These are phyloP conservation scores for Furcasterigmium furcatum DNA, from an alignment of 2,329 filamentous ascomycete species.

Conservation along the genomic window DNA sequence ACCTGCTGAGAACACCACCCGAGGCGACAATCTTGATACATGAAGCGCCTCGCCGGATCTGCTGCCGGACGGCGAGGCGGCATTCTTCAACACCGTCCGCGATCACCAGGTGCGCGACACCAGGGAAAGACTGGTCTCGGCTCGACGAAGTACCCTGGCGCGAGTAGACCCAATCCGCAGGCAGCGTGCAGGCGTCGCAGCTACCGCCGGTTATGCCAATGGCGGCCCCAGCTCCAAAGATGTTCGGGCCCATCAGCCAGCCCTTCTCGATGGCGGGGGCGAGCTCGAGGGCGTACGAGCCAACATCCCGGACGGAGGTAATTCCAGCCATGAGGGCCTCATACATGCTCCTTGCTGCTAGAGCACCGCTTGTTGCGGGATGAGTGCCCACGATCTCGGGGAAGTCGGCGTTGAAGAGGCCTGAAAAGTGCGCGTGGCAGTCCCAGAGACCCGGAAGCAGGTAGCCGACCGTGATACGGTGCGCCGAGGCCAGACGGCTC, in stretches of 20 bases:
- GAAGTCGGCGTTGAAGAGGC: conserved; percentile 17
- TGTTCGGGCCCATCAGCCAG: conserved; percentile 41
- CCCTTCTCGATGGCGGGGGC: conserved; percentile 25
- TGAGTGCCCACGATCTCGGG: conserved; percentile 15
- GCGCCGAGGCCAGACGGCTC: background rate
- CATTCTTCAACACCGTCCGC: conserved; percentile 45
- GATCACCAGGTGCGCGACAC: conserved; percentile 20
- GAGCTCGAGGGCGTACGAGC: conserved; percentile 37
- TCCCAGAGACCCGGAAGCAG: conserved; percentile 53
- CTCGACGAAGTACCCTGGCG: background rate
- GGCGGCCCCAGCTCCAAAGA: conserved; percentile 40
- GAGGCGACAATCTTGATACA: conserved; percentile 44
- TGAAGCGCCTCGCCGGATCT: conserved; percentile 41
- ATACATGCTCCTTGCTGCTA: conserved; percentile 34
- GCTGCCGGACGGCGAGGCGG: conserved; percentile 33
- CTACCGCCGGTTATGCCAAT: conserved; percentile 47
- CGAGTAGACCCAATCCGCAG: conserved; percentile 7
- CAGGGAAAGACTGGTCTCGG: background rate
- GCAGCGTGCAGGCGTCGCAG: conserved; percentile 38
- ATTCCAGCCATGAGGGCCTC: conserved; percentile 43
- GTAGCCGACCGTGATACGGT: conserved; percentile 30
- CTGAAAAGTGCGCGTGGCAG: conserved; percentile 45
- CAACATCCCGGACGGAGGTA: conserved; percentile 47
- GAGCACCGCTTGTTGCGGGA: conserved; percentile 31
- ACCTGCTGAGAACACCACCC: conserved; percentile 36